Conservation (phyloP, 106 monocot genomes). For the Apostasia ramifera region DNA sequence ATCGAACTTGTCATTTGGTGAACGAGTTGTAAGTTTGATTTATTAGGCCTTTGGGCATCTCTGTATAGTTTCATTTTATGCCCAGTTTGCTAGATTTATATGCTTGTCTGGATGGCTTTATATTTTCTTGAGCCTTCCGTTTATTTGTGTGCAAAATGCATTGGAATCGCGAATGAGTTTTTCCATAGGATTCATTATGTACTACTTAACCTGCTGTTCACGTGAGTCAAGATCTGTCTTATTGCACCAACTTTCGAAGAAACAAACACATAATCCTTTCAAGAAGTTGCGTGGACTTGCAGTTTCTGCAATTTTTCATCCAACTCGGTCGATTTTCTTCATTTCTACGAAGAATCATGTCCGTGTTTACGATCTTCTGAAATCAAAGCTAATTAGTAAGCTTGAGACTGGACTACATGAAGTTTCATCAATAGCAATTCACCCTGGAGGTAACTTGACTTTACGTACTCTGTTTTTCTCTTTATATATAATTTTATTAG, state of each 20-base stretch:
- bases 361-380: conserved; percentile 79
- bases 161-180: too few relatives aligned
- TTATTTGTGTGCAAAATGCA: too few relatives aligned
- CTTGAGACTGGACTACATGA: conserved; percentile 82
- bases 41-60: too few relatives aligned
- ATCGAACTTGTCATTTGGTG: too few relatives aligned
- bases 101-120: not conserved
- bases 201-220: conserved; percentile 47
- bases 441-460: conserved; percentile 55
- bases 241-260: conserved; percentile 90
- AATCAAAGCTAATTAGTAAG: conserved; percentile 68
- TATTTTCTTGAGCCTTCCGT: not conserved
- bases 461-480: not conserved
- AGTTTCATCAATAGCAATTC: conserved; percentile 82
- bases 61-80: too few relatives aligned
- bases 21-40: too few relatives aligned
- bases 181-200: too few relatives aligned
- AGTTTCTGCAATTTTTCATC: conserved; percentile 83
- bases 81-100: not conserved
- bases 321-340: conserved; percentile 60
- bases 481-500: not conserved
- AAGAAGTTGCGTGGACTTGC: conserved; percentile 83
- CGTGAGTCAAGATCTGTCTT: conserved; percentile 89
- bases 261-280: conserved; percentile 62
- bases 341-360: conserved; percentile 87